These are phyloP conservation scores for Apiospora saccharicola DNA, from an alignment of 2,329 filamentous ascomycete species.

Conservation along the genomic window DNA sequence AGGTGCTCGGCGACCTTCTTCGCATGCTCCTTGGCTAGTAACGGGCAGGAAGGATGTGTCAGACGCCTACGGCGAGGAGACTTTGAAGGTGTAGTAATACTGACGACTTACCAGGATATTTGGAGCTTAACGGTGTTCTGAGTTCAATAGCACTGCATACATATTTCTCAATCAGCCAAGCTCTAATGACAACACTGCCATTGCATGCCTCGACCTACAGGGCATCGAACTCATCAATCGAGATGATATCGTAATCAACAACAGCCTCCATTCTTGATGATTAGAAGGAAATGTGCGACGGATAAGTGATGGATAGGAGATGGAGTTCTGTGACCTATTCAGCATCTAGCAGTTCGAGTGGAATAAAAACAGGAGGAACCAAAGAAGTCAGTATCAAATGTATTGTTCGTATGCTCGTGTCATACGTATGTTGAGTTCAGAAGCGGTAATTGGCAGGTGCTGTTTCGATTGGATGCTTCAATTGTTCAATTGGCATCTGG, in stretches of 20 bases:
- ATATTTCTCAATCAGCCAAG: constrained; percentile 14
- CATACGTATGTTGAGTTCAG: neutral
- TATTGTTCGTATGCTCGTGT: constrained; percentile 32
- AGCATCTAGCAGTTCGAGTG: neutral
- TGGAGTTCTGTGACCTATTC: neutral
- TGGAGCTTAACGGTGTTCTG: constrained; percentile 39
- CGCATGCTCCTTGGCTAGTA: constrained; percentile 64
- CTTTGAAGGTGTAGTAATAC: neutral
- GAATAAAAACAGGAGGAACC: neutral
- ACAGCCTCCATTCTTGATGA: constrained; percentile 33
- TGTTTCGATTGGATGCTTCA: constrained; percentile 8
- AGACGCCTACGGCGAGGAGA: neutral
- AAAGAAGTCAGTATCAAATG: neutral
- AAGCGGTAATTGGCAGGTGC: neutral
- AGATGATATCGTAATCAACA: constrained; percentile 51
- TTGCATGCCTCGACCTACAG: constrained; percentile 50
- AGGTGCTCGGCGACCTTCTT: constrained; percentile 62
- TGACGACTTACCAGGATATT: constrained; percentile 45
- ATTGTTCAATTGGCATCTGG: neutral
- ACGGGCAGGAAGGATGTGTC: neutral
- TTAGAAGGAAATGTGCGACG: neutral
- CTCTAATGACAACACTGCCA: neutral
- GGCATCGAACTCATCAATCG: constrained; percentile 62
- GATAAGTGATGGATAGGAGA: neutral
- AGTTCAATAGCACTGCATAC: constrained; percentile 48